phyloP scores from a whole-genome alignment of 2,329 filamentous ascomycete genomes.

The Fusarium torreyae region DNA sequence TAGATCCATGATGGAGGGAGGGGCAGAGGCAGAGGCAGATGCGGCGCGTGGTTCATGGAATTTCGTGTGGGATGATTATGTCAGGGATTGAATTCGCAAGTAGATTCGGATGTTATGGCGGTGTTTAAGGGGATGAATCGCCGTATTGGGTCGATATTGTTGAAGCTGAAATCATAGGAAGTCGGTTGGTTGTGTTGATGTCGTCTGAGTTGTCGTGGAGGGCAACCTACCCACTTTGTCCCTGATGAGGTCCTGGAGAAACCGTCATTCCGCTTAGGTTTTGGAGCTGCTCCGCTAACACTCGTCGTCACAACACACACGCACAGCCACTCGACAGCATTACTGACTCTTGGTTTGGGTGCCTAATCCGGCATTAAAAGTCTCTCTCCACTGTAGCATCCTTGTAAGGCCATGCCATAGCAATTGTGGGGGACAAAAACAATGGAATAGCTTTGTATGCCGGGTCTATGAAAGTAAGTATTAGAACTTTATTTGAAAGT shows the following conservation, averaged over 20 bases:
- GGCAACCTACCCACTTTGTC: conserved; percentile 47
- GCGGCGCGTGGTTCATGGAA: conserved; percentile 54
- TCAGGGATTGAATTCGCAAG: conserved; percentile 12
- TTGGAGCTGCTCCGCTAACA: conserved; percentile 30
- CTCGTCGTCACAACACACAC: conserved; percentile 30
- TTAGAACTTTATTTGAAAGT: no score
- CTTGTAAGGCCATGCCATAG: background rate
- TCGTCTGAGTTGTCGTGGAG: conserved; percentile 46
- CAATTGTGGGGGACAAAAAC: background rate
- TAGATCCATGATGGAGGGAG: conserved; percentile 71
- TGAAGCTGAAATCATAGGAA: conserved; percentile 2
- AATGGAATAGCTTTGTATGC: no score
- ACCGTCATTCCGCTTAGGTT: conserved; percentile 44
- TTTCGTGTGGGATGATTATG: conserved; percentile 19
- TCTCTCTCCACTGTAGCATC: background rate
- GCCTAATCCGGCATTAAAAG: conserved; percentile 22
- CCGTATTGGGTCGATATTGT: conserved; percentile 19
- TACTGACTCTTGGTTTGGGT: conserved; percentile 26
- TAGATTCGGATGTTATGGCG: background rate
- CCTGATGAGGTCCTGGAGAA: conserved; percentile 46
- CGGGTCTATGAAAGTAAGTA: no score
- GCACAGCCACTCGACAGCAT: conserved; percentile 37
- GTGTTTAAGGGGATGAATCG: background rate
- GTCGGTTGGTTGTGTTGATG: conserved; percentile 35
- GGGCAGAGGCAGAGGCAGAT: conserved; percentile 53